Base-by-base conservation (phyloP, 1,284 basidiomycete genomes). In the Paramarasmius palmivorus region DNA sequence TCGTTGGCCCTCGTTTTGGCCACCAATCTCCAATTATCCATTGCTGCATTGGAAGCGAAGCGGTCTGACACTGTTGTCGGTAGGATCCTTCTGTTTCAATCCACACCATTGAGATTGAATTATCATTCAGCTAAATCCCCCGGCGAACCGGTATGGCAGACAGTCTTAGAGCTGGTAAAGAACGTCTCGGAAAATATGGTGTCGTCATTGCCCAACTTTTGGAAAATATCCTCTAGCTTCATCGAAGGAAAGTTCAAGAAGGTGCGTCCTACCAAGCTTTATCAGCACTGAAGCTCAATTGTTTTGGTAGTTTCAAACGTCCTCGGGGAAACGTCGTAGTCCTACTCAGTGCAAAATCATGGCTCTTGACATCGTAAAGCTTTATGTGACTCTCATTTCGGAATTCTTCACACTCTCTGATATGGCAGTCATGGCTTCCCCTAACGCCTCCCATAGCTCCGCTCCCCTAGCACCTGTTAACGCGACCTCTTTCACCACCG, bases 371-470 rank as follows among this genome's bases (percentile, higher is more conserved):
- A 86, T 97, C 51, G 79, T 98, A 61, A 91, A 92, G 63, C 81
- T 90, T 25, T 99, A 96, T 73, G 88, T 93, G 56, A 83, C 88
- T 3, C 79, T 92, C 8, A 73, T 99, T 26, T 95, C 93, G 2
- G 84, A 93, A 60, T 95, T 95, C 70, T 98, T 99, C 74, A 81
- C 80, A 41, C 77, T 98, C 52, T 96, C 94, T 5, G 86, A 95
- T 67, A 81, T 83, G 67, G 79, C 77, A 7, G 80, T 86, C 48
- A 81, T 80, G 73, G 64, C 74, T 37, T 73, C 77, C 15, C 55
- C 64, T 39, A 58, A 44, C 55, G 63, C 55, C 54, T 59, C 61
- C 22, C 26, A 34, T 25, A 58, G 63, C 45, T 59, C 60, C 53
- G 74, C 90, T 2, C 74, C 83, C 0, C 82, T 88, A 56, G 79